A percentile compares a stretch with the other conserved stretches of the same genome.
Evolutionary conservation across 768 basidiomycete genomes (phyloP).

Genomic region (Lactarius tabidus): DNA sequence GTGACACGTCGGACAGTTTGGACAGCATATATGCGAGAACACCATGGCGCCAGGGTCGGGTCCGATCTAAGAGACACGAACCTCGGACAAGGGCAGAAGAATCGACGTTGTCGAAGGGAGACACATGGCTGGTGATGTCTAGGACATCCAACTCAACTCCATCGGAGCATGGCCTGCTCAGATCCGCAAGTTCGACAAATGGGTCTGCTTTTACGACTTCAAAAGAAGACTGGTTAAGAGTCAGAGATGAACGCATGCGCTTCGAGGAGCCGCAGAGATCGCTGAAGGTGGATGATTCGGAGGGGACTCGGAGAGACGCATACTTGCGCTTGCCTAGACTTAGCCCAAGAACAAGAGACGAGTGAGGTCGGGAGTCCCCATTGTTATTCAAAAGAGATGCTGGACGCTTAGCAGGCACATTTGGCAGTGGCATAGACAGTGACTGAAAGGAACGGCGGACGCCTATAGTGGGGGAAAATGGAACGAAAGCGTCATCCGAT

Average conservation of each 20-base stretch:
- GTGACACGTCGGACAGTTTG: neutral
- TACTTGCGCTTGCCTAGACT: constrained; percentile 18
- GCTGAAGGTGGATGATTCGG: constrained; percentile 33
- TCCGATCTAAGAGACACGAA: neutral
- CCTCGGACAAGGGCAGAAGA: neutral
- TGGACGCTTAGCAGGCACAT: constrained; percentile 12
- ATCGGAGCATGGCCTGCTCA: neutral
- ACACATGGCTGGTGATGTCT: neutral
- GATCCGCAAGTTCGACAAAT: constrained; percentile 17
- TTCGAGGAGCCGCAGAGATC: constrained; percentile 43
- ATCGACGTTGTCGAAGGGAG: neutral
- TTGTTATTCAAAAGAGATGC: constrained; percentile 13
- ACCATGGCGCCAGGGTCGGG: too few relatives aligned
- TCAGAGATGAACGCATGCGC: constrained; percentile 42
- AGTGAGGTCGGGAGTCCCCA: neutral
- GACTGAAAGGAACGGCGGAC: neutral
- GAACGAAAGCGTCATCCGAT: neutral
- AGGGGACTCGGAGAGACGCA: neutral
- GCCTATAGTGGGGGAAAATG: neutral
- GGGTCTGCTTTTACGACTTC: constrained; percentile 30
- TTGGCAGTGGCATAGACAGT: neutral
- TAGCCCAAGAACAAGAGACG: constrained; percentile 1
- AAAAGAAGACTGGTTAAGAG: constrained; percentile 36
- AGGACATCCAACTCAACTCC: constrained; percentile 1
- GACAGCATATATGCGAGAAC: neutral